Percentiles rank a stretch among this genome's conserved stretches.
These are phyloP conservation scores for Phytophthora lateralis DNA, from an alignment of 352 stramenopile species.

Conservation along the genomic window DNA sequence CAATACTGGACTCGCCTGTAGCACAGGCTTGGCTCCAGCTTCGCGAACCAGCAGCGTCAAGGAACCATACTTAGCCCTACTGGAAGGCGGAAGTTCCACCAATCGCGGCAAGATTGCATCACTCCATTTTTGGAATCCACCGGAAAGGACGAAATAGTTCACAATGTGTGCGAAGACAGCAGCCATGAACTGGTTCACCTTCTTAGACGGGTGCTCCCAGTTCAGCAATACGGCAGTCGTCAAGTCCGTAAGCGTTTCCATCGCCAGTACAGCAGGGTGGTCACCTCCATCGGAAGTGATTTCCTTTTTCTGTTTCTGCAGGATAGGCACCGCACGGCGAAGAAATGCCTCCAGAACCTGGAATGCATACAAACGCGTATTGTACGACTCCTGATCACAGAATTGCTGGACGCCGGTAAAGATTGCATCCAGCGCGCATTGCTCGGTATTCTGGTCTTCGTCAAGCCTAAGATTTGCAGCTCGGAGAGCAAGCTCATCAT, in stretches of 20 bases:
- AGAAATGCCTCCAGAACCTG: slow-evolving; percentile 82
- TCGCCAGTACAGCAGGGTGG: slow-evolving; percentile 18
- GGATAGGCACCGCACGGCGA: slow-evolving; percentile 57
- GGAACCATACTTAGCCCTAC: slow-evolving; percentile 73
- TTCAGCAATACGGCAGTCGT: slow-evolving; percentile 73
- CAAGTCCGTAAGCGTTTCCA: slow-evolving; percentile 50
- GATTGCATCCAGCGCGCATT: slow-evolving; percentile 56
- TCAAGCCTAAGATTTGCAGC: slow-evolving; percentile 18
- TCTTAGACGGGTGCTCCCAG: slow-evolving; percentile 87
- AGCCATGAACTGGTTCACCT: slow-evolving; percentile 88
- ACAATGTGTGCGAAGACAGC: slow-evolving; percentile 81
- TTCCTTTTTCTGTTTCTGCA: slow-evolving; percentile 44
- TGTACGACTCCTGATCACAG: slow-evolving; percentile 67
- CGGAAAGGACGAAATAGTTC: slow-evolving; percentile 53
- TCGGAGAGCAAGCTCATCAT: slow-evolving; percentile 47
- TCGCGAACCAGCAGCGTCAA: slow-evolving; percentile 59
- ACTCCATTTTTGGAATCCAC: slow-evolving; percentile 57
- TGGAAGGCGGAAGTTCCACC: slow-evolving; percentile 61
- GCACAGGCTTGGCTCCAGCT: slow-evolving; percentile 48
- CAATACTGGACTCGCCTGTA: slow-evolving; percentile 51
- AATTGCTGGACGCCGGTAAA: slow-evolving; percentile 57
- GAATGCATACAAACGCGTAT: slow-evolving; percentile 78
- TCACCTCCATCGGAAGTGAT: not conserved
- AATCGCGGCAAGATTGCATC: slow-evolving; percentile 47
- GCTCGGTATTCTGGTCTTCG: slow-evolving; percentile 8